Percentiles rank a stretch among this genome's conserved stretches.
Evolutionary conservation across 108 stramenopile genomes (phyloP).

Genomic region (Stephanodiscus triporus): DNA sequence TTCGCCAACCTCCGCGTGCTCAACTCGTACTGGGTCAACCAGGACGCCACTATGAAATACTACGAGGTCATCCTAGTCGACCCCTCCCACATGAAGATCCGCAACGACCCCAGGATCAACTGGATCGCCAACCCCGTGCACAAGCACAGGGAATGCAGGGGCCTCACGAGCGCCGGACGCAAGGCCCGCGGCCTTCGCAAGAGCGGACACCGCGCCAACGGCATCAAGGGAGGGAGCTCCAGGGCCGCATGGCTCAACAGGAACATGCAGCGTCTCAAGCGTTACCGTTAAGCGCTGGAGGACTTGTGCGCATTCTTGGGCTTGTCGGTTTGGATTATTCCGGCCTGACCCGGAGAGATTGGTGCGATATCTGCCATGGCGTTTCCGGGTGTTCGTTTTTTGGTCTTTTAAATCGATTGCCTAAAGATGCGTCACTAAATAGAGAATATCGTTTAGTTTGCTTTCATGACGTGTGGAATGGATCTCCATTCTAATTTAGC

Average conservation of each 20-base stretch:
- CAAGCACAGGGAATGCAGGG: slow-evolving; percentile 99
- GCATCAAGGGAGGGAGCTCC: slow-evolving; percentile 94
- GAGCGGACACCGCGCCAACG: slow-evolving; percentile 99
- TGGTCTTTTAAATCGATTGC: neutral
- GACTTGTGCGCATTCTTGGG: neutral
- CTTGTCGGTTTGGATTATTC: neutral
- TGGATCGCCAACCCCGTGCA: slow-evolving; percentile 99
- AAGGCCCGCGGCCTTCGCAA: slow-evolving; percentile 98
- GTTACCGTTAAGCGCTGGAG: slow-evolving; percentile 89
- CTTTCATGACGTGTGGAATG: too few relatives aligned
- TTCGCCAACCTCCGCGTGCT: slow-evolving; percentile 97
- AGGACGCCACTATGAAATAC: slow-evolving; percentile 99
- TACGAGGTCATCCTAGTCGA: slow-evolving; percentile 99
- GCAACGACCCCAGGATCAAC: slow-evolving; percentile 99
- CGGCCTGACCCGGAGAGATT: neutral
- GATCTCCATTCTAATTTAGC: too few relatives aligned
- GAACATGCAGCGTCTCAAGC: slow-evolving; percentile 96
- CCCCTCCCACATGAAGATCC: slow-evolving; percentile 94
- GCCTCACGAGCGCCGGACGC: slow-evolving; percentile 98
- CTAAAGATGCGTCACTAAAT: neutral
- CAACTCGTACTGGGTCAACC: slow-evolving; percentile 99
- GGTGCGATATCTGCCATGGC: neutral
- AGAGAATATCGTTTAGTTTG: neutral
- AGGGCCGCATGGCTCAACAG: slow-evolving; percentile 96
- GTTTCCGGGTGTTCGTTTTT: neutral